Evolutionary conservation across 1,139 yeast species (phyloP).

Genomic region (Suhomyces kunorum): DNA sequence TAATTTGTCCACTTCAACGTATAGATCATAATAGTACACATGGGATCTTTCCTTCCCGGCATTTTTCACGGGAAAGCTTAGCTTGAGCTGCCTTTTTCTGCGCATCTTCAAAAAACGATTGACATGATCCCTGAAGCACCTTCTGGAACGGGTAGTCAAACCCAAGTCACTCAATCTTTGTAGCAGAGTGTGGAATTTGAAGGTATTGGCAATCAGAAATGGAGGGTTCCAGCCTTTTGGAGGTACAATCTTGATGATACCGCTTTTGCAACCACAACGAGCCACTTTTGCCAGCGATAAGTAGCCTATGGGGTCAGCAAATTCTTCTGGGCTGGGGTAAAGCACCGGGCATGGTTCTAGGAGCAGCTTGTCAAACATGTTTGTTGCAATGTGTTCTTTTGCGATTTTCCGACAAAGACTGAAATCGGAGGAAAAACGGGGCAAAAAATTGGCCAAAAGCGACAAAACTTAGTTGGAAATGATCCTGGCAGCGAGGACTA

Average conservation of each 20-base stretch:
- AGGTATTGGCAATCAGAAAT: slow-evolving; percentile 53
- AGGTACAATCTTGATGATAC: slow-evolving; percentile 66
- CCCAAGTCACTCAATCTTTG: slow-evolving; percentile 68
- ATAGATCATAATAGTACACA: slow-evolving; percentile 56
- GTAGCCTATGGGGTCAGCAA: slow-evolving; percentile 61
- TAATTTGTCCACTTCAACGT: slow-evolving; percentile 41
- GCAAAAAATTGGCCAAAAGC: neutral
- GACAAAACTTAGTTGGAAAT: neutral
- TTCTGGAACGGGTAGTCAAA: slow-evolving; percentile 59
- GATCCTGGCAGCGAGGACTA: slow-evolving; percentile 1
- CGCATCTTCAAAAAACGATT: slow-evolving; percentile 57
- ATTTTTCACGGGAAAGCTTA: slow-evolving; percentile 23
- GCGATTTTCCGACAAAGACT: no score
- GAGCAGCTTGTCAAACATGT: slow-evolving; percentile 28
- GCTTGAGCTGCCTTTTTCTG: slow-evolving; percentile 30
- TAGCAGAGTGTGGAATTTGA: slow-evolving; percentile 64
- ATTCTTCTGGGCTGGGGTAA: slow-evolving; percentile 55
- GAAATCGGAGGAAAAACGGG: neutral
- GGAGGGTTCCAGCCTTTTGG: slow-evolving; percentile 54
- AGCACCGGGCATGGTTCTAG: slow-evolving; percentile 56
- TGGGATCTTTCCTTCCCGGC: slow-evolving; percentile 15
- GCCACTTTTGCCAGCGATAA: slow-evolving; percentile 53
- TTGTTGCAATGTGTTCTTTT: neutral
- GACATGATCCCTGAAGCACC: slow-evolving; percentile 60
- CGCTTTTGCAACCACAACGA: slow-evolving; percentile 57